Evolutionary conservation across 805 yeast species (phyloP), one percentile per base, ranked within the genome.

Genomic region (Starmera dryadoides): DNA sequence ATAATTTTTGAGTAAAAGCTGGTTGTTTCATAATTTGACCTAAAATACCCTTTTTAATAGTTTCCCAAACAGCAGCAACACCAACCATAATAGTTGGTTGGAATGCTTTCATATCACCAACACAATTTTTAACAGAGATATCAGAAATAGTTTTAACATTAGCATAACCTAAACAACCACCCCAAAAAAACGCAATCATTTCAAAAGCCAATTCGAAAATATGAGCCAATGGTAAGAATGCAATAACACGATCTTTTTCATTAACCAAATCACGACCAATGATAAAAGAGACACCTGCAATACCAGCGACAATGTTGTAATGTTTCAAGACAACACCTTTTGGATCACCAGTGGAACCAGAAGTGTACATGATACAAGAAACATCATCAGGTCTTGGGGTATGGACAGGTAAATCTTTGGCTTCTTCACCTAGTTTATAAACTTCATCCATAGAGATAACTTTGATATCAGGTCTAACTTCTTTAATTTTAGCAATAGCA

Each of bases 1-100:
- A 93, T 34, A 91, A 55, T 59, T 77, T 84, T 64, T 87, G 95
- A 25, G 75, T 71, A 19, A 80, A 50, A 14, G 77, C 52, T 15
- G 95, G 83, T 53, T 71, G 70, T 53, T 77, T 73, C 48, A 71
- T 68, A 48, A 93, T 75, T 66, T 89, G 88, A 40, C 75, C 75
- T 42, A 86, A 44, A 43, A 93, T 83, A 42, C 98, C 98, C 70
- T 93, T 93, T 63, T 89, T 83, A 44, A 93, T 86, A 30, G 83
- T 73, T 69, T 93, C 98, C 95, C 96, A 93, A 38, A 93, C 97
- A 4, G 98, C 96, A 15, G 97, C 97, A 41, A 93, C 98, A 63
- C 96, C 98, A 48, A 88, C 96, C 96, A 93, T 85, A 50, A 89
- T 64, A 5, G 96, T 85, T 42, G 98, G 98, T 60, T 79, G 73